phyloP scores from a whole-genome alignment of 2,329 filamentous ascomycete genomes.

The Clarireedia paspali region DNA sequence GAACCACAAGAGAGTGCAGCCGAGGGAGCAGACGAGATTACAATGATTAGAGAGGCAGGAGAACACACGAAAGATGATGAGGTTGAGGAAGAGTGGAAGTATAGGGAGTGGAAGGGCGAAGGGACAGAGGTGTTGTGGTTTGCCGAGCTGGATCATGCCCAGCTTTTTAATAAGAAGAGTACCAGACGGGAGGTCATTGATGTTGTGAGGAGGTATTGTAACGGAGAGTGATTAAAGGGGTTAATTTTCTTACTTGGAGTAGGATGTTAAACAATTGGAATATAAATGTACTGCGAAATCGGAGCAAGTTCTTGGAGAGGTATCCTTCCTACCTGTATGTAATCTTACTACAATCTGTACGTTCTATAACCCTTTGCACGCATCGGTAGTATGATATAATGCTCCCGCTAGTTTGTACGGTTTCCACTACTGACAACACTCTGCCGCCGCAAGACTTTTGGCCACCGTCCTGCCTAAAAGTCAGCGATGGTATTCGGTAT shows the following conservation, averaged over 20 bases:
- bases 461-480: no score
- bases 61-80: conserved; percentile 18
- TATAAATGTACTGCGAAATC: no score
- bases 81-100: conserved; percentile 25
- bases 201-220: conserved; percentile 26
- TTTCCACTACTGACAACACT: no score
- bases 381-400: no score
- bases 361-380: no score
- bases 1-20: not conserved
- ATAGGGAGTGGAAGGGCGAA: conserved; percentile 25
- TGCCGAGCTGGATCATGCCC: conserved; percentile 46
- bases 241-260: not conserved
- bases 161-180: conserved; percentile 38
- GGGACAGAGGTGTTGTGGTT: conserved; percentile 46
- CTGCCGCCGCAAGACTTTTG: no score
- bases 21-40: not conserved
- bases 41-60: conserved; percentile 2
- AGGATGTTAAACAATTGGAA: no score
- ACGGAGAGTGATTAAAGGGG: not conserved
- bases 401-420: no score
- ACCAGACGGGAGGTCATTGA: conserved; percentile 30
- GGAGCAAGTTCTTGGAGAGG: not conserved
- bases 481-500: no score
- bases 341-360: no score
- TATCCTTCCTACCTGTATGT: no score